A percentile compares a stretch with the other conserved stretches of the same genome.
These are phyloP conservation scores for Sporothrix phasma DNA, from an alignment of 2,329 filamentous ascomycete species.

Conservation along the genomic window DNA sequence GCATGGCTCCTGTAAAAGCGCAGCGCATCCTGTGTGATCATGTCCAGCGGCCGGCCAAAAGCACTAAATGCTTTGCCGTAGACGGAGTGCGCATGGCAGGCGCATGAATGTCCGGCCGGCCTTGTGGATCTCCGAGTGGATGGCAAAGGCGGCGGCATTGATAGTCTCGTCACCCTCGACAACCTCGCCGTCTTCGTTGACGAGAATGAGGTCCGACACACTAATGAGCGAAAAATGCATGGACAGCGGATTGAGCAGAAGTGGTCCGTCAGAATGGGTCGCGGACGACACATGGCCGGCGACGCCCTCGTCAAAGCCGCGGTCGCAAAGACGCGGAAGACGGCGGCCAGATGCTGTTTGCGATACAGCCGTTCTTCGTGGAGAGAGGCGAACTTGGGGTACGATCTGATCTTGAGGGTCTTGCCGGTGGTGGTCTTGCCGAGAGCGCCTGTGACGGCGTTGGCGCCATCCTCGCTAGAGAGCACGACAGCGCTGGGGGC, in stretches of 20 bases:
- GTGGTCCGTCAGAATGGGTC: slow-evolving; percentile 21
- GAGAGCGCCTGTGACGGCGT: slow-evolving; percentile 8
- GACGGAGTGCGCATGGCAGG: slow-evolving; percentile 57
- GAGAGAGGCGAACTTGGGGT: slow-evolving; percentile 42
- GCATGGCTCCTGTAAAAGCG: slow-evolving; percentile 56
- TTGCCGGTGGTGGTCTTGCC: slow-evolving; percentile 10
- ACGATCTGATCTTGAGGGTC: slow-evolving; percentile 30
- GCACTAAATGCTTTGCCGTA: slow-evolving; percentile 57
- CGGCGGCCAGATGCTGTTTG: slow-evolving; percentile 45
- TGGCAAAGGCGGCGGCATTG: slow-evolving; percentile 60
- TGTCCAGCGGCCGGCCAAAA: slow-evolving; percentile 54
- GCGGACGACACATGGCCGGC: slow-evolving; percentile 48
- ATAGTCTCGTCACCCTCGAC: slow-evolving; percentile 51
- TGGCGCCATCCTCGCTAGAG: background rate
- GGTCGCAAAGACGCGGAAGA: slow-evolving; percentile 50
- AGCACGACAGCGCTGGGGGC: slow-evolving; percentile 9
- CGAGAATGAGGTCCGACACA: slow-evolving; percentile 57
- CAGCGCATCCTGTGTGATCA: slow-evolving; percentile 57
- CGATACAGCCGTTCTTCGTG: slow-evolving; percentile 46
- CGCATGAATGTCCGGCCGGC: slow-evolving; percentile 54
- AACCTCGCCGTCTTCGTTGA: slow-evolving; percentile 50
- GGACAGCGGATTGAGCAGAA: slow-evolving; percentile 45
- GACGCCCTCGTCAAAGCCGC: slow-evolving; percentile 52
- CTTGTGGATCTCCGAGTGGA: slow-evolving; percentile 57
- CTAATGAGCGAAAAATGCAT: slow-evolving; percentile 56